Conservation (phyloP, 2,329 filamentous ascomycete species). For the Colletotrichum sp. region DNA sequence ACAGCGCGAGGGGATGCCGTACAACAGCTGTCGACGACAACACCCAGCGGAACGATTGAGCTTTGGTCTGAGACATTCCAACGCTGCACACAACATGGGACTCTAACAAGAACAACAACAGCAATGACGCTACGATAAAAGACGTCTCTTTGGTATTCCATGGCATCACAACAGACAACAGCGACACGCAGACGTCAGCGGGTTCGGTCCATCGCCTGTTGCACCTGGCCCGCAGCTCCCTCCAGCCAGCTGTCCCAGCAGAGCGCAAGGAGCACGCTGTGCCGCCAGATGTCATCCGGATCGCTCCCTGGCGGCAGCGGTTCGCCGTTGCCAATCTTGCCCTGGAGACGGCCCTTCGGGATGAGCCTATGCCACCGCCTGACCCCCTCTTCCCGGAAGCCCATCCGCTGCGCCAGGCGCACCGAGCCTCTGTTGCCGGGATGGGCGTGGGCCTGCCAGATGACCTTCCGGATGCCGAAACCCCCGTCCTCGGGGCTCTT, state of each 20-base stretch:
- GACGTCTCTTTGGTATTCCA: background rate
- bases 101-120: background rate
- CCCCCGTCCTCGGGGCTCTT: slow-evolving; percentile 19
- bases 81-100: background rate
- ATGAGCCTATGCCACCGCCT: slow-evolving; percentile 35
- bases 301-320: slow-evolving; percentile 24
- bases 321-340: slow-evolving; percentile 29
- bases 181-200: background rate
- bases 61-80: background rate
- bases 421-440: slow-evolving; percentile 29
- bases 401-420: slow-evolving; percentile 34
- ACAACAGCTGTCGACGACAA: background rate
- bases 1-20: background rate
- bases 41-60: background rate
- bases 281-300: slow-evolving; percentile 29
- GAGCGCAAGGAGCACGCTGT: slow-evolving; percentile 27
- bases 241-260: slow-evolving; percentile 34
- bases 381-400: slow-evolving; percentile 34
- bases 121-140: background rate
- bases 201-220: slow-evolving; percentile 17
- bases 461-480: slow-evolving; percentile 31
- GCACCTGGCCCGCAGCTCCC: slow-evolving; percentile 22
- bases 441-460: slow-evolving; percentile 35
- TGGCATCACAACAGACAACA: background rate
- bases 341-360: slow-evolving; percentile 17